Conservation (phyloP, 2,329 filamentous ascomycete species). For the Zymoseptoria ardabiliae region DNA sequence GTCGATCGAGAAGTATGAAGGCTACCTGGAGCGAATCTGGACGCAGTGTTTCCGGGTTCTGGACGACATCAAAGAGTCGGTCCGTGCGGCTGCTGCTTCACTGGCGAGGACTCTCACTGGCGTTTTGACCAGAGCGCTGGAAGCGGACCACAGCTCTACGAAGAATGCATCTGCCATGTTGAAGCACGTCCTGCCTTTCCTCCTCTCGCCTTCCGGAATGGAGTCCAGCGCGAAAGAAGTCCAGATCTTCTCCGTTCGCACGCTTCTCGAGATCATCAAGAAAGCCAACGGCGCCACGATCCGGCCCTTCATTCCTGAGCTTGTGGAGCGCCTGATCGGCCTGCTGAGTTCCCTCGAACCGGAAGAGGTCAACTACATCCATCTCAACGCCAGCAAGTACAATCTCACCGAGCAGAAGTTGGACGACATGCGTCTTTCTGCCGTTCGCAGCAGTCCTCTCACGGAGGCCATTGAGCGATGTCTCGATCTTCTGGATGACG, state of each 20-base stretch:
- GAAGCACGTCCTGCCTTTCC: constrained; percentile 77
- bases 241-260: constrained; percentile 68
- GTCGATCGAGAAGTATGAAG: constrained; percentile 61
- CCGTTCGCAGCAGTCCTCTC: constrained; percentile 78
- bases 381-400: constrained; percentile 76
- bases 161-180: constrained; percentile 73
- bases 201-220: constrained; percentile 80
- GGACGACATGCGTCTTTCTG: constrained; percentile 74
- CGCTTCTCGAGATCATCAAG: constrained; percentile 82
- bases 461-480: constrained; percentile 88
- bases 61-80: constrained; percentile 91
- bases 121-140: constrained; percentile 75
- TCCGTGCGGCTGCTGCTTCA: constrained; percentile 70
- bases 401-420: constrained; percentile 84
- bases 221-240: constrained; percentile 86
- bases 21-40: constrained; percentile 81
- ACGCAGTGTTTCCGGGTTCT: constrained; percentile 78
- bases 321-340: constrained; percentile 73
- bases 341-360: constrained; percentile 83
- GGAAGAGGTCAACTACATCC: constrained; percentile 83
- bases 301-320: constrained; percentile 69
- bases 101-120: constrained; percentile 80
- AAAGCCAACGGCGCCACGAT: constrained; percentile 70
- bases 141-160: constrained; percentile 61
- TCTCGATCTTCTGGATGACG: constrained; percentile 72